phyloP scores from a whole-genome alignment of 345 rosid species.

The Hevea brasiliensis region DNA sequence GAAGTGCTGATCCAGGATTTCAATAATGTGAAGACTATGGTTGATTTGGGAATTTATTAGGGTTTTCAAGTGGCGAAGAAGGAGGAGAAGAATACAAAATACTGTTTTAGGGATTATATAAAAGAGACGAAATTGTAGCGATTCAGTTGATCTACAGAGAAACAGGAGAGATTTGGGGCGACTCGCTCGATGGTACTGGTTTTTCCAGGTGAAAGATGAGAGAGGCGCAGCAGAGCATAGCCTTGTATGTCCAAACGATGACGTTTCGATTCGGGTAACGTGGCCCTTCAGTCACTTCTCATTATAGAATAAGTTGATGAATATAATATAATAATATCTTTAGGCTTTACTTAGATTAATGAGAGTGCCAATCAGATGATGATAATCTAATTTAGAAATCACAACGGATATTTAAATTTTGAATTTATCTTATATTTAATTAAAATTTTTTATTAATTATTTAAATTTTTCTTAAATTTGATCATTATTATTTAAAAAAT shows the following conservation, averaged over 20 bases:
- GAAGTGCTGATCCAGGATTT: background rate
- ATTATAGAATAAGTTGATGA: too few species aligned
- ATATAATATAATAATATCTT: too few species aligned
- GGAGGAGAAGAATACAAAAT: background rate
- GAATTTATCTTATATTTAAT: too few species aligned
- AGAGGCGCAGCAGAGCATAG: background rate
- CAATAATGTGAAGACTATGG: background rate
- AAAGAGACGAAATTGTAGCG: conserved; percentile 7
- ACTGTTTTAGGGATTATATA: conserved; percentile 13
- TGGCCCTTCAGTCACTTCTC: background rate
- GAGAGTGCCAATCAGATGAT: too few species aligned
- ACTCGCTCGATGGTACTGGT: conserved; percentile 9
- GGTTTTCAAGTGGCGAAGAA: conserved; percentile 1
- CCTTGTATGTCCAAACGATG: conserved; percentile 4
- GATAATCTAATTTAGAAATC: too few species aligned
- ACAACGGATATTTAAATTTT: too few species aligned
- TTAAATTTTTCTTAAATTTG: too few species aligned
- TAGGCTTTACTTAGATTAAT: too few species aligned
- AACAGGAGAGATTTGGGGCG: conserved; percentile 24
- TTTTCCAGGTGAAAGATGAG: conserved; percentile 6
- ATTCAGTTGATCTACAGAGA: conserved; percentile 16
- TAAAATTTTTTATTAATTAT: too few species aligned
- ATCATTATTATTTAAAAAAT: too few species aligned
- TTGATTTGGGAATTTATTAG: background rate
- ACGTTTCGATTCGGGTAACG: conserved; percentile 13